These are phyloP conservation scores for Fusarium praegraminearum DNA, from an alignment of 2,329 filamentous ascomycete species.

Conservation along the genomic window DNA sequence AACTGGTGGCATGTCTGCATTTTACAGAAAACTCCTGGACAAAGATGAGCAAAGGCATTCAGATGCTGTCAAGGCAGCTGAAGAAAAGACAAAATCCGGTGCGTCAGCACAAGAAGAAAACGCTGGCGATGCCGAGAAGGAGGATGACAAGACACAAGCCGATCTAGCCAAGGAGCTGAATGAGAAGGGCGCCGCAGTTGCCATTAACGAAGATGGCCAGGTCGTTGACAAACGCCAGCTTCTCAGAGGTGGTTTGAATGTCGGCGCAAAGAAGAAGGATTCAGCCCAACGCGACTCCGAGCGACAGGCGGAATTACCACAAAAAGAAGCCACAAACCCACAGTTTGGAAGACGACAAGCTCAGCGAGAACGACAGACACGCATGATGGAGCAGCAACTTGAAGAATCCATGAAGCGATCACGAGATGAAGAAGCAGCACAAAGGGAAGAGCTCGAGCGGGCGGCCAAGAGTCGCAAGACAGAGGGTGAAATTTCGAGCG, in stretches of 20 bases:
- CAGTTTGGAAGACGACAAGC: slow-evolving; percentile 69
- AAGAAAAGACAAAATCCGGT: slow-evolving; percentile 62
- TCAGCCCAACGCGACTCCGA: slow-evolving; percentile 44
- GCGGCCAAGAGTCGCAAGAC: slow-evolving; percentile 83
- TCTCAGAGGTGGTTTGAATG: slow-evolving; percentile 79
- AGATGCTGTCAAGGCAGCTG: slow-evolving; percentile 75
- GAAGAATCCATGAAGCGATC: slow-evolving; percentile 78
- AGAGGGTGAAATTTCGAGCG: slow-evolving; percentile 78
- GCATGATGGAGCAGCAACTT: slow-evolving; percentile 83
- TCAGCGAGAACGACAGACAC: slow-evolving; percentile 79
- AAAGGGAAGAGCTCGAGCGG: slow-evolving; percentile 71
- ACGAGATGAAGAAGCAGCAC: slow-evolving; percentile 75
- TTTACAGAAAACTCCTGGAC: slow-evolving; percentile 80
- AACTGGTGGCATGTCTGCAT: slow-evolving; percentile 77
- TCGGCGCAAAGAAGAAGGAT: slow-evolving; percentile 72
- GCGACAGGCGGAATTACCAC: slow-evolving; percentile 47
- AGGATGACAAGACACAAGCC: slow-evolving; percentile 69
- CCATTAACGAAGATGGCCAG: slow-evolving; percentile 84
- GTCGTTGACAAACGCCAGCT: slow-evolving; percentile 88
- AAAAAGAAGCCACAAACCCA: slow-evolving; percentile 56
- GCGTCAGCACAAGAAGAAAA: slow-evolving; percentile 48
- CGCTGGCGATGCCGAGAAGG: slow-evolving; percentile 63
- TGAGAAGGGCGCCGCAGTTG: slow-evolving; percentile 69
- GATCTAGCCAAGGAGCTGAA: slow-evolving; percentile 77
- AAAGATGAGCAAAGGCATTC: slow-evolving; percentile 77